Percentiles rank a stretch among this genome's conserved stretches.
Evolutionary conservation across 2,329 filamentous ascomycete genomes (phyloP).

Genomic region (Alternaria brassicicola): DNA sequence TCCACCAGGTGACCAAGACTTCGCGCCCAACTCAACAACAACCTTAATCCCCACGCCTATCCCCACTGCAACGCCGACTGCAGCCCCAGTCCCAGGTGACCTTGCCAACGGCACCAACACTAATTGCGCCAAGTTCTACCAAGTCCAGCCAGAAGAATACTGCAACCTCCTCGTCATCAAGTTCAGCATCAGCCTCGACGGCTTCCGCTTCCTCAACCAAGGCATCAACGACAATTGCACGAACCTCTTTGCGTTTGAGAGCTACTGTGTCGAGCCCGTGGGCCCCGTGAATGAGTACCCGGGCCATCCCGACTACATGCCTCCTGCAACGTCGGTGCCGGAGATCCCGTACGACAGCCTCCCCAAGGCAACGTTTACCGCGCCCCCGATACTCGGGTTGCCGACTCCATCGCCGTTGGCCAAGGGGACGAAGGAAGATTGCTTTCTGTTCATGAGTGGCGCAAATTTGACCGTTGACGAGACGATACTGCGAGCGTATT

Average conservation of each 20-base stretch:
- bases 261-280: conserved; percentile 11
- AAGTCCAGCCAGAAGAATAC: not conserved
- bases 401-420: not conserved
- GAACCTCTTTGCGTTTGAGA: not conserved
- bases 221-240: conserved; percentile 8
- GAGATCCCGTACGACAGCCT: conserved; percentile 2
- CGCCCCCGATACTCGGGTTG: not conserved
- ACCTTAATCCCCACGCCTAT: not conserved
- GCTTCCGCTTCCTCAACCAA: conserved; percentile 13
- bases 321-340: not conserved
- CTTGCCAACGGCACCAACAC: not conserved
- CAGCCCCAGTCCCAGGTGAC: not conserved
- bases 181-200: conserved; percentile 1
- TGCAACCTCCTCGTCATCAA: conserved; percentile 2
- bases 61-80: not conserved
- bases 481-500: not conserved
- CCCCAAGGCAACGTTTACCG: not conserved
- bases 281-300: conserved; percentile 2
- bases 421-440: not conserved
- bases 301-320: conserved; percentile 8
- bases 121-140: not conserved
- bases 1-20: not conserved
- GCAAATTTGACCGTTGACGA: not conserved
- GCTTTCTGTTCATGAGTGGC: not conserved
- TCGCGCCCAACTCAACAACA: not conserved